Base-by-base conservation (phyloP, 2,329 filamentous ascomycete genomes). In the Trichoderma sp. region DNA sequence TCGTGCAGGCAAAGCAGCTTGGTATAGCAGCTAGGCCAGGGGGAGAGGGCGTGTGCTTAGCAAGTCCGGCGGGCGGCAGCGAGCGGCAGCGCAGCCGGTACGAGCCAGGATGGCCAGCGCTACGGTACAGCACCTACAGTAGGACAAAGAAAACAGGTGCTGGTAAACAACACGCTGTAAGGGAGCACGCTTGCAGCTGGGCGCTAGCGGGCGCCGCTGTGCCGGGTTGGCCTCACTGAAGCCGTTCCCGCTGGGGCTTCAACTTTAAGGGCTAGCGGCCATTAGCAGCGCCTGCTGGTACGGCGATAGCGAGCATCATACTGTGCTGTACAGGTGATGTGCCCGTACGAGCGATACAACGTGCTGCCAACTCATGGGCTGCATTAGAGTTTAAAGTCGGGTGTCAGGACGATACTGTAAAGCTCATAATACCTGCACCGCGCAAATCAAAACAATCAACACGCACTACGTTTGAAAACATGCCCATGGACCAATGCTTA, bases 121-220 rank as follows among this genome's bases (percentile, higher is more conserved):
- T 34, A 34, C 21, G 21, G n/a, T 34, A 34, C 32, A 34, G 32
- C 3, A 13, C 32, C 13, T 49, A n/a, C n/a, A n/a, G n/a, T n/a
- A 13, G 46, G 18, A 49, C 46, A 24, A 24, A 24, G 46, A 21
- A 24, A 10, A 49, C n/a, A 24, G 46, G n/a, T n/a, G n/a, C 46
- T 21, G 46, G 43, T 49, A 69, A 59, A 65, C 68, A 65, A 34
- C 32, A 14, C 13, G 32, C 32, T 34, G 32, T 34, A 34, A 59
- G 68, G 68, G 55, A 28, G 10, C 64, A 21, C 52, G 54, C 43
- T 37, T 26, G 30, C 46, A 46, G 65, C 46, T 60, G 54, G 56
- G 24, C 56, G 65, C 46, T 69, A 66, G 68, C 68, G 68, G 60
- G 59, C 68, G 68, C 64, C 64, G 68, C 56, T 66, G 54, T 69